Evolutionary conservation across 257 asterid genomes (phyloP), one percentile per base, ranked within the genome.

Genomic region (Solanum corneliomulleri): DNA sequence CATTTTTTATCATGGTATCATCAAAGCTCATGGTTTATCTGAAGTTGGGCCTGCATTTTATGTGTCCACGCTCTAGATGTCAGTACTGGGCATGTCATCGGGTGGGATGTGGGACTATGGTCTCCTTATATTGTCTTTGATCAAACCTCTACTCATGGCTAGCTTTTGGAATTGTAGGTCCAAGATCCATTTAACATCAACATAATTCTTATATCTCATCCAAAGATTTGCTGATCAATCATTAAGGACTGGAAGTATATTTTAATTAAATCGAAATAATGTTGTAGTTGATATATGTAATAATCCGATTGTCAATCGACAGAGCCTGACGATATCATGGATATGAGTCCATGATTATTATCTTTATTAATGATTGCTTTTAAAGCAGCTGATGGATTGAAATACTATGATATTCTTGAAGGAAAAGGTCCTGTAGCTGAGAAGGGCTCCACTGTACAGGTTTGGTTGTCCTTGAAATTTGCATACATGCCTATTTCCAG

Each of bases 341-440:
- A 49, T 81, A 47, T 20, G 7, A 47, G 20, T 49, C 68, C 68
- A 29, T 11, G 69, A 81, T 2, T 81, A 49, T 49, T 81, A 81
- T 49, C 85, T 49, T 49, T 81, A 49, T 81, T 81, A 20, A 81
- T 81, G 82, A 72, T 86, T 90, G 68, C 39, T 89, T 91, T 66
- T 90, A 75, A 81, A 88, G 88, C 98, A 97, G 99, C 93, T 76
- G 98, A 95, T 85, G 99, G 98, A 88, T 90, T 97, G 45, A 97
- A 93, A 86, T 97, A 97, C 88, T 97, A 92, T 52, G 99, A 97
- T 89, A 62, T 95, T 83, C 66, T 92, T 45, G 97, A 94, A 89
- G 98, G 99, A 49, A 97, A 92, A 91, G 99, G 99, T 23, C 95
- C 93, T 20, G 89, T 92, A 76, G 98, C 98, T 85, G 94, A 91